These are phyloP conservation scores for Ustilago sp. DNA, from an alignment of 1,284 basidiomycete species.

Conservation along the genomic window DNA sequence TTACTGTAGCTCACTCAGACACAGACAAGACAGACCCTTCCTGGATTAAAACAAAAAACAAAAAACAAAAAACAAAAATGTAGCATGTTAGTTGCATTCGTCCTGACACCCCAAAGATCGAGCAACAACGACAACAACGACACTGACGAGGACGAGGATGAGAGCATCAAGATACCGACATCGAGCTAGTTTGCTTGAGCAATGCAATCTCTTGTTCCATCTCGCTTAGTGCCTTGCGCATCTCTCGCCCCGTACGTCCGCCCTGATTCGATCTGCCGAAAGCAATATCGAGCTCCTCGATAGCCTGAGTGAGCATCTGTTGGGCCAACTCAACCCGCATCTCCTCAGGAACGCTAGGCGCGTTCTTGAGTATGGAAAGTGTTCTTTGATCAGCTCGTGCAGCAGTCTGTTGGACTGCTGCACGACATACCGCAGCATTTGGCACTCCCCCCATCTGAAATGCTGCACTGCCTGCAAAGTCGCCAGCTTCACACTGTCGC, in stretches of 20 bases:
- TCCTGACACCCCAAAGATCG: not conserved
- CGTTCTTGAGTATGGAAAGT: constrained; percentile 34
- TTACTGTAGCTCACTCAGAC: not conserved
- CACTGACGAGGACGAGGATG: not conserved
- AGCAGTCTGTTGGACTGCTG: constrained; percentile 20
- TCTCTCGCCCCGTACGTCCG: constrained; percentile 26
- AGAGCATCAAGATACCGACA: constrained; percentile 26
- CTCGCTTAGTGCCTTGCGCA: constrained; percentile 30
- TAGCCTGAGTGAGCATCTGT: constrained; percentile 49
- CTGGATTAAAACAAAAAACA: not conserved
- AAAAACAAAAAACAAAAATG: not conserved
- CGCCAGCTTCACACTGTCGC: constrained; percentile 7
- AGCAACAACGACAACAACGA: not conserved
- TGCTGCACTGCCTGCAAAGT: not conserved
- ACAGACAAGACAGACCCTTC: not conserved
- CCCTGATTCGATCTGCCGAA: constrained; percentile 53
- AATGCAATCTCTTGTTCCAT: constrained; percentile 37
- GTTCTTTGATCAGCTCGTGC: constrained; percentile 17
- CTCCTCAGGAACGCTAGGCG: constrained; percentile 28
- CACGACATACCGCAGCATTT: constrained; percentile 19
- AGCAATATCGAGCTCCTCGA: constrained; percentile 48
- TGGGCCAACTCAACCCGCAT: constrained; percentile 40
- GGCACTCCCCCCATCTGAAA: not conserved
- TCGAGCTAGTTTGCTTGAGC: constrained; percentile 30
- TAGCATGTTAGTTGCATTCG: not conserved